A percentile compares a stretch with the other conserved stretches of the same genome.
Evolutionary conservation across 305 asterid genomes (phyloP).

Genomic region (Andrographis paniculata): DNA sequence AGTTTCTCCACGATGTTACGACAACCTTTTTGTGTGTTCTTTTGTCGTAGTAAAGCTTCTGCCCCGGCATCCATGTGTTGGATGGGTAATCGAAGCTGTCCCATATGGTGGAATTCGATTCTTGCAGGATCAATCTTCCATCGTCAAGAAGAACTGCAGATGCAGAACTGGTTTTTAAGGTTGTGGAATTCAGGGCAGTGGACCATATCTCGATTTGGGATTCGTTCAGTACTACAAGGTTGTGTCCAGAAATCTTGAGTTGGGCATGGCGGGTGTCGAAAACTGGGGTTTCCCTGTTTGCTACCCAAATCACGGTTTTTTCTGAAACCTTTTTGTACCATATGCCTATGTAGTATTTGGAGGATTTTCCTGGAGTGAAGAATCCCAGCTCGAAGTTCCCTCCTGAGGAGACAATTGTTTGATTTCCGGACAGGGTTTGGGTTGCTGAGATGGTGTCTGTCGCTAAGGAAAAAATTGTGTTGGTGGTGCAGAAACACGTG

Average conservation of each 20-base stretch:
- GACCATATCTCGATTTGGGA: conserved; percentile 30
- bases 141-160: conserved; percentile 35
- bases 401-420: conserved; percentile 9
- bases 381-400: conserved; percentile 25
- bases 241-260: conserved; percentile 23
- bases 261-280: conserved; percentile 24
- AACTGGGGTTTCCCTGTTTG: conserved; percentile 33
- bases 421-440: conserved; percentile 17
- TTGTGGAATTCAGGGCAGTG: conserved; percentile 26
- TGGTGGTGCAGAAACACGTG: too few relatives aligned
- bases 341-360: conserved; percentile 41
- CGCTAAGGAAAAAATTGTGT: too few relatives aligned
- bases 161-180: neutral
- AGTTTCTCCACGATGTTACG: conserved; percentile 45
- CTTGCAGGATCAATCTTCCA: conserved; percentile 36
- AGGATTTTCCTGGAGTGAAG: conserved; percentile 22
- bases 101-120: conserved; percentile 24
- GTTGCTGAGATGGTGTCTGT: conserved; percentile 19
- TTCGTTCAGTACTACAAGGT: conserved; percentile 11
- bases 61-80: conserved; percentile 45
- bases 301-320: conserved; percentile 34
- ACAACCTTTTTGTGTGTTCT: conserved; percentile 22
- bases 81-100: conserved; percentile 38
- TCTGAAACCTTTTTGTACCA: conserved; percentile 32
- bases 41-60: conserved; percentile 35